A percentile compares a stretch with the other conserved stretches of the same genome.
Evolutionary conservation across 2,329 filamentous ascomycete genomes (phyloP).

Genomic region (Botrytis galanthina): DNA sequence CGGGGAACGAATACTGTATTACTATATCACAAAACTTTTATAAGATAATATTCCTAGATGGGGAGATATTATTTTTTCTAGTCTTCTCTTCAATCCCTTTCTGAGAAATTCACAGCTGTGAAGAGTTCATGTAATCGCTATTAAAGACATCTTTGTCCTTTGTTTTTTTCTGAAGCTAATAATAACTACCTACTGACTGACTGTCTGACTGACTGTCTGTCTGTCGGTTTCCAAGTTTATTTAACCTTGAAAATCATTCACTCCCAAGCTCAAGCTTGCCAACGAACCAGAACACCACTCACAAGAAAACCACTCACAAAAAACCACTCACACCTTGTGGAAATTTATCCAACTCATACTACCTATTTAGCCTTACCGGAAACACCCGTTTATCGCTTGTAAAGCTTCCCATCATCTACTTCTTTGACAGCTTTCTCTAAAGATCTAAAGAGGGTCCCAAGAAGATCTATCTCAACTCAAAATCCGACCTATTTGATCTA

Average conservation of each 20-base stretch:
- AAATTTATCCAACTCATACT: constrained; percentile 4
- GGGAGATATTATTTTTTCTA: too few relatives aligned
- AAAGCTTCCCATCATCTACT: background rate
- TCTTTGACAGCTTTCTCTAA: background rate
- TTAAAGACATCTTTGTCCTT: background rate
- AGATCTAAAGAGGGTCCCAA: background rate
- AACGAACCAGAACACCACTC: constrained; percentile 1
- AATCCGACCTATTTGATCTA: background rate
- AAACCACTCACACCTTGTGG: constrained; percentile 3
- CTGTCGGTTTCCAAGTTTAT: background rate
- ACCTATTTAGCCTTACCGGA: constrained; percentile 12
- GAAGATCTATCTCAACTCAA: background rate
- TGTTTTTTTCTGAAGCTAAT: background rate
- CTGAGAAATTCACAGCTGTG: background rate
- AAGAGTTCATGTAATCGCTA: constrained; percentile 8
- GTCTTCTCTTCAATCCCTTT: background rate
- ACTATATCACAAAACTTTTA: background rate
- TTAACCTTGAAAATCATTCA: constrained; percentile 7
- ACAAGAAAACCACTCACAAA: background rate
- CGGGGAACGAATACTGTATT: too few relatives aligned
- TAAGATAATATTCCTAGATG: background rate
- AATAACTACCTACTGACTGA: background rate
- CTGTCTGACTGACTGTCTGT: too few relatives aligned
- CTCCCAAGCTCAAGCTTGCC: constrained; percentile 3
- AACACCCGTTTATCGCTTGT: constrained; percentile 11